Evolutionary conservation across 805 yeast genomes (phyloP).

Genomic region (Spathaspora passalidarum): DNA sequence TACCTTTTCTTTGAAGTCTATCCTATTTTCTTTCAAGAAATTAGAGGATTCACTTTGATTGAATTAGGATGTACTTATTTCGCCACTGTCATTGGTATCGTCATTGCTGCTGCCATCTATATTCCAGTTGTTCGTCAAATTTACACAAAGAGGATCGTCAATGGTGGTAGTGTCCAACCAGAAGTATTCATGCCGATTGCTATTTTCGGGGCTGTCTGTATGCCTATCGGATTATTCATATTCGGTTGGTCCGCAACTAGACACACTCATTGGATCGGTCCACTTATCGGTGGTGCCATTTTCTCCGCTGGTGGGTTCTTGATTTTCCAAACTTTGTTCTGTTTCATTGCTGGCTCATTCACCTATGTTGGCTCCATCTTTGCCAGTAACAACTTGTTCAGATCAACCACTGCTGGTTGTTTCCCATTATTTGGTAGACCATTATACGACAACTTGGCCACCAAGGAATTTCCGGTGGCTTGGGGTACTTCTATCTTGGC

Average conservation of each 20-base stretch:
- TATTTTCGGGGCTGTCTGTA: constrained; percentile 28
- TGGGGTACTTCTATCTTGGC: constrained; percentile 52
- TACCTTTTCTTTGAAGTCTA: constrained; percentile 53
- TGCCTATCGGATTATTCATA: constrained; percentile 42
- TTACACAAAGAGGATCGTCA: constrained; percentile 19
- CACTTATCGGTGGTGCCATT: constrained; percentile 42
- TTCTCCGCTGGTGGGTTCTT: constrained; percentile 38
- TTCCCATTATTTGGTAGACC: constrained; percentile 63
- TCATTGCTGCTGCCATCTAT: constrained; percentile 33
- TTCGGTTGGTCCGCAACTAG: constrained; percentile 47
- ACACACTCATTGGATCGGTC: constrained; percentile 47
- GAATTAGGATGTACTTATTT: constrained; percentile 48
- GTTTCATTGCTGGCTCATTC: constrained; percentile 47
- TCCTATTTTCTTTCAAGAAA: constrained; percentile 49
- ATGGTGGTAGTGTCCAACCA: constrained; percentile 26
- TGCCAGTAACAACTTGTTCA: constrained; percentile 50
- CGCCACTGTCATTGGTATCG: constrained; percentile 46
- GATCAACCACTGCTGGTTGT: constrained; percentile 51
- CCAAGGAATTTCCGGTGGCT: constrained; percentile 50
- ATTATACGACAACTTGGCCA: constrained; percentile 51
- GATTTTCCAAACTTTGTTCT: constrained; percentile 48
- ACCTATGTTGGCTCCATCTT: constrained; percentile 50
- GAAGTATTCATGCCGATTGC: constrained; percentile 39
- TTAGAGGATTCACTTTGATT: constrained; percentile 46
- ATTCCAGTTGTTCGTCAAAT: constrained; percentile 21